phyloP scores from a whole-genome alignment of 1,284 basidiomycete genomes.

The Naganishia sp. region DNA sequence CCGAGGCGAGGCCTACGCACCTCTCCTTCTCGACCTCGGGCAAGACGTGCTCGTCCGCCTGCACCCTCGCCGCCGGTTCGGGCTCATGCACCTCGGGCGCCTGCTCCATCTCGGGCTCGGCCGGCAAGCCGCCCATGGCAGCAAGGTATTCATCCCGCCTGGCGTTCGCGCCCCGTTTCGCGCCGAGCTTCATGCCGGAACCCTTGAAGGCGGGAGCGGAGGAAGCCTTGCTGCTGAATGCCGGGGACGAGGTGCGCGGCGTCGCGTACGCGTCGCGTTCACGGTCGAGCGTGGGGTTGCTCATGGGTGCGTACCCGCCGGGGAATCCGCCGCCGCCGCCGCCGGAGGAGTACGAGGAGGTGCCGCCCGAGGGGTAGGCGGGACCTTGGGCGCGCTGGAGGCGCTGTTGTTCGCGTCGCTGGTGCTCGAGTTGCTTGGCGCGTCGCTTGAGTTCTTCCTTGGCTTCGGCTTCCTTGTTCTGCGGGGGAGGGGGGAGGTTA shows the following conservation, averaged over 20 bases:
- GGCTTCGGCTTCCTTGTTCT: slow-evolving; percentile 99
- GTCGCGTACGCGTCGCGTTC: slow-evolving; percentile 30
- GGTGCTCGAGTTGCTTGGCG: slow-evolving; percentile 97
- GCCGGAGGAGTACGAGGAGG: slow-evolving; percentile 42
- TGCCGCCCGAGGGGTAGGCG: slow-evolving; percentile 39
- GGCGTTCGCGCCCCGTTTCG: slow-evolving; percentile 73
- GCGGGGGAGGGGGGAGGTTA: slow-evolving; percentile 11
- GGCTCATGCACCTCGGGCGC: slow-evolving; percentile 55
- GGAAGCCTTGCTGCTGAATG: slow-evolving; percentile 59
- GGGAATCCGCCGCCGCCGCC: slow-evolving; percentile 53
- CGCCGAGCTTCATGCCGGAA: slow-evolving; percentile 95
- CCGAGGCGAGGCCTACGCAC: slow-evolving; percentile 54
- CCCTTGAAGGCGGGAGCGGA: slow-evolving; percentile 85
- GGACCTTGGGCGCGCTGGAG: slow-evolving; percentile 60
- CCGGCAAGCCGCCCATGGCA: slow-evolving; percentile 75
- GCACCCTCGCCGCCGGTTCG: slow-evolving; percentile 50
- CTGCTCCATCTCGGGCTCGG: slow-evolving; percentile 55
- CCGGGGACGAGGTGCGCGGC: slow-evolving; percentile 54
- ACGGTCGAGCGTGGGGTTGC: slow-evolving; percentile 60
- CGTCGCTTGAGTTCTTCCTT: slow-evolving; percentile 98
- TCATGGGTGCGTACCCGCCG: slow-evolving; percentile 52
- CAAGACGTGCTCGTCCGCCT: slow-evolving; percentile 61
- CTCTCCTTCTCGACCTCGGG: slow-evolving; percentile 76
- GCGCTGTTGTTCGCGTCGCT: slow-evolving; percentile 86
- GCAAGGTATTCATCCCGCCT: slow-evolving; percentile 77